Conservation (phyloP, 345 rosid genomes). For the Crucihimalaya himalaica region DNA sequence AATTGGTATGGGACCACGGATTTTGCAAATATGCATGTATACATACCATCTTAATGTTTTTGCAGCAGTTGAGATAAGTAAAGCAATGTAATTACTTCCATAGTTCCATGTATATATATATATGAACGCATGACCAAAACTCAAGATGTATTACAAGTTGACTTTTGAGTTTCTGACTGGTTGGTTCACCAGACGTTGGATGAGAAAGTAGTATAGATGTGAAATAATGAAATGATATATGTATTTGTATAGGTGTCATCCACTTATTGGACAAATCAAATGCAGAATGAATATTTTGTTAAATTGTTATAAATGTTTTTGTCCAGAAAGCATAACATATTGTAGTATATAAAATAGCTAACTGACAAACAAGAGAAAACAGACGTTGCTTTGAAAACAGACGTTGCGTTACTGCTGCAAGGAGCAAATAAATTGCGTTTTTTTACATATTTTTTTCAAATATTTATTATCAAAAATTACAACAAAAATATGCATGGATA, state of each 20-base stretch:
- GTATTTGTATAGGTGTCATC: neutral
- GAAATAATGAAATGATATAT: neutral
- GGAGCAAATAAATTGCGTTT: neutral
- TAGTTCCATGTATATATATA: slow-evolving; percentile 4
- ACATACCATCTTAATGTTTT: neutral
- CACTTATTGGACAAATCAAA: neutral
- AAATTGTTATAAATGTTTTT: slow-evolving; percentile 10
- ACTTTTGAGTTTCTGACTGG: slow-evolving; percentile 66
- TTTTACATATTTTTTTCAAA: neutral
- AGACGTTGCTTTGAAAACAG: slow-evolving; percentile 36
- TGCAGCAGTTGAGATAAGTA: slow-evolving; percentile 1
- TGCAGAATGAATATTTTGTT: slow-evolving; percentile 13
- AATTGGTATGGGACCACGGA: slow-evolving; percentile 30
- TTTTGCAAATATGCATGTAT: slow-evolving; percentile 2
- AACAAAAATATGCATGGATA: neutral
- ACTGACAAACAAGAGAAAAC: slow-evolving; percentile 34
- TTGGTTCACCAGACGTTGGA: slow-evolving; percentile 81
- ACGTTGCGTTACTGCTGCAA: slow-evolving; percentile 26
- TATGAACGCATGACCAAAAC: slow-evolving; percentile 25
- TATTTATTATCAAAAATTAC: neutral
- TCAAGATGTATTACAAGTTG: slow-evolving; percentile 15
- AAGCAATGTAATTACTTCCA: neutral
- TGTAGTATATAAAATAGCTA: slow-evolving; percentile 26
- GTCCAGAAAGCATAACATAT: slow-evolving; percentile 28
- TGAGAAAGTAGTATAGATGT: neutral